Evolutionary conservation across 768 basidiomycete species (phyloP), one percentile per base, ranked within the genome.

Genomic region (Rhizopogon vesiculosus): DNA sequence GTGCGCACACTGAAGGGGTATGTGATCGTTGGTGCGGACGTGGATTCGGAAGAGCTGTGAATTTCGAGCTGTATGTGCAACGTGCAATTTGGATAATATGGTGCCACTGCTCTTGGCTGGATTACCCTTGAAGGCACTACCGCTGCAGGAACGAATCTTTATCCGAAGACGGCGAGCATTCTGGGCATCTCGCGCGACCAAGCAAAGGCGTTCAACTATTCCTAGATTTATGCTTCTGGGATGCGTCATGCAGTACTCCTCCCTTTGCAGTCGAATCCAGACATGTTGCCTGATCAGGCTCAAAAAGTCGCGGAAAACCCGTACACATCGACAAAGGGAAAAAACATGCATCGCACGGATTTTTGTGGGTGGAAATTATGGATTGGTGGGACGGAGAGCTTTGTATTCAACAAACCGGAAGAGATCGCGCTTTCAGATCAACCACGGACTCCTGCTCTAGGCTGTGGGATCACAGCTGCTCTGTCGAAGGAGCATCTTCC

Each of bases 61-160:
- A 98, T 98, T 60, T 96, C 95, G n/a, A 94, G 91, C 64, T 92
- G 93, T 57, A 96, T 98, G 92, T 95, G 96, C 0, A 96, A 98
- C 65, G 91, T 94, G 0, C 96, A 99, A 70, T 97, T 99, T 69
- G 97, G 96, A 8, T 69, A 96, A 55, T 94, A 99, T 62, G 96
- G 96, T 12, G 93, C 94, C 9, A 95, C 94, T 3, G 94, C 96
- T 2, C 85, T 99, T 42, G 96, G 97, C 3, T 98, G 96, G 96
- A 98, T 99, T 95, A 98, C 95, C 16, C 80, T 99, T 29, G 97
- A 98, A 69, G 95, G 97, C 1, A 96, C 95, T 15, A 98, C 98
- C 71, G 80, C 86, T 0, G 87, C 89, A 0, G 94, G 94, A 5
- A 98, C 96, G 6, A 96, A 99, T 73, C 73, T 99, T 31, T 96